Evolutionary conservation across 768 basidiomycete species (phyloP), one percentile per base, ranked within the genome.

Genomic region (Dioszegia crocea): DNA sequence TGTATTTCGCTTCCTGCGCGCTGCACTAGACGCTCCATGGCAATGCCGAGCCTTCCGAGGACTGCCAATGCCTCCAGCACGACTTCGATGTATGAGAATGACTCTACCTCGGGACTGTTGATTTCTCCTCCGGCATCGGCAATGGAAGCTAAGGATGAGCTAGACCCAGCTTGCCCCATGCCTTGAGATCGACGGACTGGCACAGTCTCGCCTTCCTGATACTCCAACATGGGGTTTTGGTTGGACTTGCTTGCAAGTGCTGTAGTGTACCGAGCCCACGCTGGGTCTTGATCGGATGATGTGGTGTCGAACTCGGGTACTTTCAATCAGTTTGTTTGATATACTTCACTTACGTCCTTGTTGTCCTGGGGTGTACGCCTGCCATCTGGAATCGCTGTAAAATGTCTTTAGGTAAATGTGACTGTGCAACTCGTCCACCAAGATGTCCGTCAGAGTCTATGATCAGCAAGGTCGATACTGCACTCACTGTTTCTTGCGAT

Each of bases 371-470:
- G 82, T 78, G 74, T 96, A 97, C 0, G 88, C 78, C 17, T 84
- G 81, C 96, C 96, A 99, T 29, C 94, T 85, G 4, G 86, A 83
- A 65, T 98, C 94, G 71, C 90, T 92, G 85, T 92, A 96, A 75
- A 91, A 94, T 0, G 88, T 89, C 71, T 94, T 96, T 60, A 99
- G 84, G 77, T 96, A 99, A n/a, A 99, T 79, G 77, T 99, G 96
- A 65, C 86, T 90, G 71, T 98, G 93, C 12, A 99, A 82, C 71
- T 99, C 96, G 65, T 99, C 96, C 6, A 93, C 81, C 57, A 99
- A 79, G 56, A 98, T 96, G 64, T 98, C 96, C 45, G 88, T 83
- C 43, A 99, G 78, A 11, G 89, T 87, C 94, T 97, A 68, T 8
- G 0, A 24, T 57, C 52, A 60, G 56, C 8, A 4, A 21, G 14